These are phyloP conservation scores for Podosphaera xanthii DNA, from an alignment of 2,329 filamentous ascomycete species.

Conservation along the genomic window DNA sequence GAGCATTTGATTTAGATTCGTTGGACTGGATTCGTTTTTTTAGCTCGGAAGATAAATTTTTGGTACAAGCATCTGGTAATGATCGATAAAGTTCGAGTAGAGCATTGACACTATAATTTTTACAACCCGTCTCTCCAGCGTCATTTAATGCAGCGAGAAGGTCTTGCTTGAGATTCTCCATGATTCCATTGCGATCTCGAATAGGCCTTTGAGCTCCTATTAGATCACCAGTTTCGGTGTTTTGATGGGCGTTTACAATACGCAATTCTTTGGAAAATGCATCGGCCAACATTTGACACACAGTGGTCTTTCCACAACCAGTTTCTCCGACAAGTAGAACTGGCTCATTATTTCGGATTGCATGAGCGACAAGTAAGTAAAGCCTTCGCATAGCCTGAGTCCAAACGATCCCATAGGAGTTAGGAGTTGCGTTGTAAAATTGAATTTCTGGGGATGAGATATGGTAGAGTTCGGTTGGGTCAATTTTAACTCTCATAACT, in stretches of 20 bases:
- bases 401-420: slow-evolving; percentile 59
- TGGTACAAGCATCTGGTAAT: slow-evolving; percentile 24
- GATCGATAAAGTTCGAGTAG: slow-evolving; percentile 23
- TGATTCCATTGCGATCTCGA: slow-evolving; percentile 55
- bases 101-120: slow-evolving; percentile 35
- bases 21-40: slow-evolving; percentile 21
- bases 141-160: slow-evolving; percentile 25
- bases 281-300: slow-evolving; percentile 78
- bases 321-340: slow-evolving; percentile 91
- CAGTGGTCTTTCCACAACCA: slow-evolving; percentile 91
- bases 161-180: slow-evolving; percentile 40
- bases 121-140: slow-evolving; percentile 24
- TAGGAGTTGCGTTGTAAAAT: slow-evolving; percentile 23
- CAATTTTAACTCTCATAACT: slow-evolving; percentile 68
- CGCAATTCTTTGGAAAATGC: slow-evolving; percentile 53
- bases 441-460: slow-evolving; percentile 30
- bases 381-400: slow-evolving; percentile 83
- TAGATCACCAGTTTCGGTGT: slow-evolving; percentile 89
- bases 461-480: slow-evolving; percentile 54
- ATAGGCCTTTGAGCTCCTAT: slow-evolving; percentile 89
- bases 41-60: slow-evolving; percentile 11
- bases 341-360: slow-evolving; percentile 75
- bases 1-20: slow-evolving; percentile 46
- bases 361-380: slow-evolving; percentile 71
- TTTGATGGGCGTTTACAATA: slow-evolving; percentile 93